A percentile compares a stretch with the other conserved stretches of the same genome.
Conservation (phyloP, 371 early-diverging fungal species). For the Parasitella parasitica region DNA sequence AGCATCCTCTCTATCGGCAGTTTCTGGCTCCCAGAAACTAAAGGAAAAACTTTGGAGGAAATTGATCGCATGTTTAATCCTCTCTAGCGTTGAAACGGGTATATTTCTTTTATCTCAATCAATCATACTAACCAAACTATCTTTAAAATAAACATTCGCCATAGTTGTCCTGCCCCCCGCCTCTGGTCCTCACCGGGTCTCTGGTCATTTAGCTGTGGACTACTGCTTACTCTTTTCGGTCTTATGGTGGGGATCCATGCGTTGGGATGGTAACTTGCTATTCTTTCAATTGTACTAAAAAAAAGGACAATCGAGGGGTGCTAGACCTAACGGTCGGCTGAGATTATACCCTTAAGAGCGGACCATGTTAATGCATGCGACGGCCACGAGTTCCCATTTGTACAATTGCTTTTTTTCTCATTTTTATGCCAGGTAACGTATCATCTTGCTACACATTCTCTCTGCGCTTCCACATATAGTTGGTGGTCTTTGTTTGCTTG, state of each 20-base stretch:
- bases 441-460: conserved; percentile 2
- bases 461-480: not conserved
- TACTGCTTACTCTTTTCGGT: not conserved
- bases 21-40: conserved; percentile 53
- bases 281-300: conserved; percentile 9
- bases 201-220: not conserved
- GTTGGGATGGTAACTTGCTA: conserved; percentile 4
- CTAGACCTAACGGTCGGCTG: conserved; percentile 30
- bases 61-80: conserved; percentile 57
- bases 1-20: conserved; percentile 43
- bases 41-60: conserved; percentile 55
- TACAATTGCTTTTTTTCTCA: not conserved
- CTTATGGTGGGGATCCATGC: conserved; percentile 4
- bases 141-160: not conserved
- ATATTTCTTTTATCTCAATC: not conserved
- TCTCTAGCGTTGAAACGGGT: conserved; percentile 8
- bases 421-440: not conserved
- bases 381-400: conserved; percentile 31
- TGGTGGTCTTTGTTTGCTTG: conserved; percentile 10
- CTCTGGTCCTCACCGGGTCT: conserved; percentile 12
- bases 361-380: conserved; percentile 51
- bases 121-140: not conserved
- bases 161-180: conserved; percentile 4
- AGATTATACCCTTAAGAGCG: conserved; percentile 47
- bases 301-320: conserved; percentile 33